Evolutionary conservation across 192 early-diverging fungal species (phyloP).

Genomic region (Helicostylum pulchrum): DNA sequence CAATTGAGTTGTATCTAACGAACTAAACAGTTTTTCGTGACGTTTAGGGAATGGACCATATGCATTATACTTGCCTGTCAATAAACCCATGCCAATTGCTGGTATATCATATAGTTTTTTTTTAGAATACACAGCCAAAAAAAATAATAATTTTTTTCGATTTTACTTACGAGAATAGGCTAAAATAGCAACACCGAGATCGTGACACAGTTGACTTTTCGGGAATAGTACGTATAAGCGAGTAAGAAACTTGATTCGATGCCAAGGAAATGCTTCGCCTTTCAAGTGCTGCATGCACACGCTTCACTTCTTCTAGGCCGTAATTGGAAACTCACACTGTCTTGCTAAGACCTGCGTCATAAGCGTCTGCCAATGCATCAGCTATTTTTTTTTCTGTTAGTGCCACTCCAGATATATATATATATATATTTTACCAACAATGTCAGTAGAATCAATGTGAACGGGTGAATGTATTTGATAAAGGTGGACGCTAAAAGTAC

Average conservation of each 20-base stretch:
- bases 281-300: constrained; percentile 43
- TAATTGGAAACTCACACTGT: constrained; percentile 54
- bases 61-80: too few relatives aligned
- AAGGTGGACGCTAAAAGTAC: too few relatives aligned
- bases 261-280: constrained; percentile 45
- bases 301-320: constrained; percentile 35
- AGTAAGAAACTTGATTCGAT: neutral
- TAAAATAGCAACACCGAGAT: constrained; percentile 68
- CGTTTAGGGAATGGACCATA: too few relatives aligned
- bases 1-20: too few relatives aligned
- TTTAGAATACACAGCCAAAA: neutral
- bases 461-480: too few relatives aligned
- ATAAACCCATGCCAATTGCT: too few relatives aligned
- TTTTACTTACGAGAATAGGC: constrained; percentile 60
- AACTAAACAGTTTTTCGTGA: too few relatives aligned
- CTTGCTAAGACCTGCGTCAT: constrained; percentile 33
- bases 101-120: too few relatives aligned
- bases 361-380: constrained; percentile 44
- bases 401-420: neutral
- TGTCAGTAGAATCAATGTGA: neutral
- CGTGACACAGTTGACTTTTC: constrained; percentile 59
- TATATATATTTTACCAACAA: neutral
- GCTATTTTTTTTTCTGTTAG: constrained; percentile 25
- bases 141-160: neutral
- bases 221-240: constrained; percentile 52